Conservation (phyloP, 495 filamentous ascomycete species). For the Lepraria neglecta region DNA sequence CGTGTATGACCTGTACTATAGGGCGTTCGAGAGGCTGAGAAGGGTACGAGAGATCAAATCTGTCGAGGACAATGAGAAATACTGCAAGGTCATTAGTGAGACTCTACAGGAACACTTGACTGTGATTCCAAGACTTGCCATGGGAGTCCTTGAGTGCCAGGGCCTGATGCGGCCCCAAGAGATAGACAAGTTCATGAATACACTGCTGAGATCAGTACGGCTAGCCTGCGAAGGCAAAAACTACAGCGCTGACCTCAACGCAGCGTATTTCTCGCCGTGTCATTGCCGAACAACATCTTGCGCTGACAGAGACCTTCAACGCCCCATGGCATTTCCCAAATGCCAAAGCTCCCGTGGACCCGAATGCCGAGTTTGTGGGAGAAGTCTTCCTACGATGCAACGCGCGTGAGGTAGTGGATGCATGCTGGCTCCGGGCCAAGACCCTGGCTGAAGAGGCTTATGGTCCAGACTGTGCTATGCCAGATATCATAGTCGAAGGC, state of each 20-base stretch:
- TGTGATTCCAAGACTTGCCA: conserved; percentile 88
- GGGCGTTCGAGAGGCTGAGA: conserved; percentile 85
- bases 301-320: conserved; percentile 93
- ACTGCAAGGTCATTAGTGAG: conserved; percentile 72
- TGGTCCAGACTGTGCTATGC: conserved; percentile 59
- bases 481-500: conserved; percentile 77
- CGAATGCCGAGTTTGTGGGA: conserved; percentile 81
- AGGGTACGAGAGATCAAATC: conserved; percentile 75
- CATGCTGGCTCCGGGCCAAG: conserved; percentile 66
- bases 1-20: conserved; percentile 95
- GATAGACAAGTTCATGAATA: conserved; percentile 93
- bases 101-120: conserved; percentile 83
- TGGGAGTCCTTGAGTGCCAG: conserved; percentile 84
- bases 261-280: conserved; percentile 75
- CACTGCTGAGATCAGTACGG: conserved; percentile 77
- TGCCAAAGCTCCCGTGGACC: conserved; percentile 55
- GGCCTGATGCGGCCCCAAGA: conserved; percentile 69
- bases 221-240: conserved; percentile 1
- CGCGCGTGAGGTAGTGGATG: conserved; percentile 79
- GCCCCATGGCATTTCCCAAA: conserved; percentile 86
- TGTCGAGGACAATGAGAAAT: conserved; percentile 82
- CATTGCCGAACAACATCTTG: conserved; percentile 95
- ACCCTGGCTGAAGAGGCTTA: conserved; percentile 66
- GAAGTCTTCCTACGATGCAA: conserved; percentile 94
- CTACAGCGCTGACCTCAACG: conserved; percentile 1